Percentiles rank a stretch among this genome's conserved stretches.
These are phyloP conservation scores for Mycosarcoma mackinlayi DNA, from an alignment of 1,284 basidiomycete genomes.

Conservation along the genomic window DNA sequence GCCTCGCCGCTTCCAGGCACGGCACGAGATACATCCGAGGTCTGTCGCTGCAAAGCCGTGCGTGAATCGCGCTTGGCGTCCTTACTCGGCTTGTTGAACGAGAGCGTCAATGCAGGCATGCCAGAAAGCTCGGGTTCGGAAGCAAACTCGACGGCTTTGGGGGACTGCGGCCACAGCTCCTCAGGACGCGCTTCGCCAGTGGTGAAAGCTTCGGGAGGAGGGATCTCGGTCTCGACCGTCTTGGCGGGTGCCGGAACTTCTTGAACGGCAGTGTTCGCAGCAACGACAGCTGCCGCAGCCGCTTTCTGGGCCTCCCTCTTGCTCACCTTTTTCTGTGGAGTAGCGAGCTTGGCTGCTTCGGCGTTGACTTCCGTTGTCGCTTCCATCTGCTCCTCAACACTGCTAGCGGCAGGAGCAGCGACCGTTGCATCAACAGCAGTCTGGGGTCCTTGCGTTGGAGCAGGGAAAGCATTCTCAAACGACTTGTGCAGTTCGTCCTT, in stretches of 20 bases:
- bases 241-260: slow-evolving; percentile 12
- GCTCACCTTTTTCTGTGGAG: slow-evolving; percentile 26
- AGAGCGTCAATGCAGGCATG: slow-evolving; percentile 27
- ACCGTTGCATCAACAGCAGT: background rate
- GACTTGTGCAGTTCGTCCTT: slow-evolving; percentile 34
- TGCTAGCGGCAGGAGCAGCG: background rate
- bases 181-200: slow-evolving; percentile 49
- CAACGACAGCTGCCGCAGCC: slow-evolving; percentile 19
- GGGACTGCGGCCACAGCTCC: slow-evolving; percentile 60
- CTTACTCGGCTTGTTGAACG: slow-evolving; percentile 20
- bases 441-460: slow-evolving; percentile 14
- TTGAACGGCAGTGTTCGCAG: slow-evolving; percentile 1
- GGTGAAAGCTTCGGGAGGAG: slow-evolving; percentile 30
- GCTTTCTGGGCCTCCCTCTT: slow-evolving; percentile 37
- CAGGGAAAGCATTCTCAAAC: slow-evolving; percentile 45
- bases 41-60: slow-evolving; percentile 27
- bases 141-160: slow-evolving; percentile 61
- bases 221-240: slow-evolving; percentile 17
- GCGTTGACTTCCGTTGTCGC: background rate
- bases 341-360: slow-evolving; percentile 12
- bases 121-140: slow-evolving; percentile 52
- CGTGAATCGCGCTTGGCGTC: slow-evolving; percentile 40
- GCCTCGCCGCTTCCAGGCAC: slow-evolving; percentile 28
- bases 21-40: slow-evolving; percentile 10
- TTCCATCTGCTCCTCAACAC: slow-evolving; percentile 3